A percentile compares a stretch with the other conserved stretches of the same genome.
These are phyloP conservation scores for Candida cerambycidarum DNA, from an alignment of 805 yeast species.

Conservation along the genomic window DNA sequence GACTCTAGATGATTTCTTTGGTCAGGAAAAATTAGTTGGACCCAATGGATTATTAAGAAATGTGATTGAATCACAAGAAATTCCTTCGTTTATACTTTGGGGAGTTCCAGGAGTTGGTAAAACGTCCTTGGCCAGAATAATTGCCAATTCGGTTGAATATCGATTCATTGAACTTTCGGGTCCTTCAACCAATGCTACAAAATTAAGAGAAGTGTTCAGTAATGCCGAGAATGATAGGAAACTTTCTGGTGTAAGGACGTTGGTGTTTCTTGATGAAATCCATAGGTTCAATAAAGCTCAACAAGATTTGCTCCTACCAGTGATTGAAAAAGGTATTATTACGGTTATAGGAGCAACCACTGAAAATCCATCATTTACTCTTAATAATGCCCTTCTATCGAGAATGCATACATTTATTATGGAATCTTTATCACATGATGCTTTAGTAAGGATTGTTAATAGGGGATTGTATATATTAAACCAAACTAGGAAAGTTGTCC, in stretches of 20 bases:
- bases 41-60: slow-evolving; percentile 36
- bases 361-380: slow-evolving; percentile 62
- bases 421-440: slow-evolving; percentile 36
- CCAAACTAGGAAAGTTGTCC: slow-evolving; percentile 54
- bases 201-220: slow-evolving; percentile 34
- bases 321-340: slow-evolving; percentile 38
- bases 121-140: slow-evolving; percentile 42
- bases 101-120: slow-evolving; percentile 48
- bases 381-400: slow-evolving; percentile 43
- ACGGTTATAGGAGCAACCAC: slow-evolving; percentile 47
- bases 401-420: slow-evolving; percentile 45
- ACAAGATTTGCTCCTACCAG: slow-evolving; percentile 43
- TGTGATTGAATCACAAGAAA: slow-evolving; percentile 30
- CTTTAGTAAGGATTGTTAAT: slow-evolving; percentile 34
- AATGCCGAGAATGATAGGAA: slow-evolving; percentile 37
- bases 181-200: slow-evolving; percentile 36
- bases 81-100: slow-evolving; percentile 45
- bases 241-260: slow-evolving; percentile 41
- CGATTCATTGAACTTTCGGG: slow-evolving; percentile 43
- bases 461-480: slow-evolving; percentile 50
- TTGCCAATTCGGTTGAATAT: slow-evolving; percentile 30
- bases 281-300: slow-evolving; percentile 45
- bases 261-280: slow-evolving; percentile 43
- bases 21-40: slow-evolving; percentile 43
- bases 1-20: slow-evolving; percentile 37